These are phyloP conservation scores for Xylaria flabelliformis DNA, from an alignment of 495 filamentous ascomycete genomes.

Conservation along the genomic window DNA sequence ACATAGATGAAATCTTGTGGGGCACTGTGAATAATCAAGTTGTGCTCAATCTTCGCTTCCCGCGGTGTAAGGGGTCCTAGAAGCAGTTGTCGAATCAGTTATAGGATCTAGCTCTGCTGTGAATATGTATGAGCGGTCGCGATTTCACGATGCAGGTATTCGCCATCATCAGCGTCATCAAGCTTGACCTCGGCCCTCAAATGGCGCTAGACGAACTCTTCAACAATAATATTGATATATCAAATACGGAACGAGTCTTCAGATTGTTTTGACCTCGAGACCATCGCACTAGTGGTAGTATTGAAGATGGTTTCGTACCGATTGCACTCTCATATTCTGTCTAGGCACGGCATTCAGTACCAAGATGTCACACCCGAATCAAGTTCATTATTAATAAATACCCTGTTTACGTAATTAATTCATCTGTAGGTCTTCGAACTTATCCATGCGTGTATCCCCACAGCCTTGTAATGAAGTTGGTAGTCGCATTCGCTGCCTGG, in stretches of 20 bases:
- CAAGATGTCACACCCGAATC: background rate
- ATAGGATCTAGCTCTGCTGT: background rate
- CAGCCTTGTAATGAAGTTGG: background rate
- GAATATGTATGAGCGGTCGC: background rate
- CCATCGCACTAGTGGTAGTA: constrained; percentile 51
- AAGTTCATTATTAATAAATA: background rate
- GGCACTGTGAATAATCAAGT: background rate
- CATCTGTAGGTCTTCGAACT: background rate
- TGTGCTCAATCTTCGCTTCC: background rate
- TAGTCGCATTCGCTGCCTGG: background rate
- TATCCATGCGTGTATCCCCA: background rate
- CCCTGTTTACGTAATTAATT: background rate
- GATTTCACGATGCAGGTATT: background rate
- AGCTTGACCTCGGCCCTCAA: constrained; percentile 63
- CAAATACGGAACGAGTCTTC: constrained; percentile 62
- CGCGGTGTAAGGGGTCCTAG: background rate
- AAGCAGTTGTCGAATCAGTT: background rate
- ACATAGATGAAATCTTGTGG: background rate
- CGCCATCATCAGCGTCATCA: constrained; percentile 56
- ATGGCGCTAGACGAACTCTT: constrained; percentile 61
- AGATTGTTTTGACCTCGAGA: constrained; percentile 78
- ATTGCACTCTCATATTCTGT: background rate
- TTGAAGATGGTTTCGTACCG: constrained; percentile 72
- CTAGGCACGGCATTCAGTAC: background rate
- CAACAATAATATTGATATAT: constrained; percentile 53